phyloP scores from a whole-genome alignment of 2,329 filamentous ascomycete genomes.

The Aspergillus luchuensis region DNA sequence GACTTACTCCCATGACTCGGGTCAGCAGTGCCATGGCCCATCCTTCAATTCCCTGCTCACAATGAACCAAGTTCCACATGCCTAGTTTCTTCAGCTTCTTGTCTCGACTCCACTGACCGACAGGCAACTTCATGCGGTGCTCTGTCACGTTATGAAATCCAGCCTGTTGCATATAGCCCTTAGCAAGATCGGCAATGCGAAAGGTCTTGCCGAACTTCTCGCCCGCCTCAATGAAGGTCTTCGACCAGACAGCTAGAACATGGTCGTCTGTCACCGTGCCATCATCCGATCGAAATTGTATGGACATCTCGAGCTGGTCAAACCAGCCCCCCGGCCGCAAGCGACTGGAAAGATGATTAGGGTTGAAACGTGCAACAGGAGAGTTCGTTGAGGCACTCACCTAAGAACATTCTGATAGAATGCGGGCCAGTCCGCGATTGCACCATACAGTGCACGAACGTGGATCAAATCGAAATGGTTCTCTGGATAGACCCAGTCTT shows the following conservation, averaged over 20 bases:
- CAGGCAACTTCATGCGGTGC: slow-evolving; percentile 31
- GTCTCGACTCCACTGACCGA: slow-evolving; percentile 34
- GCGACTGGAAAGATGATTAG: slow-evolving; percentile 18
- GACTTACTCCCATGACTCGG: slow-evolving; percentile 31
- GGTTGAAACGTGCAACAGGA: neutral
- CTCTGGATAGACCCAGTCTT: slow-evolving; percentile 56
- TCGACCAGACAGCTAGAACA: slow-evolving; percentile 29
- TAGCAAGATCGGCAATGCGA: slow-evolving; percentile 23
- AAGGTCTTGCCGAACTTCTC: slow-evolving; percentile 35
- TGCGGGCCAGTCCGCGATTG: slow-evolving; percentile 23
- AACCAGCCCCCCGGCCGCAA: slow-evolving; percentile 29
- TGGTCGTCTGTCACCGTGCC: slow-evolving; percentile 27
- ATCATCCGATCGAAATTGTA: slow-evolving; percentile 28
- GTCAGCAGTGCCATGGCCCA: slow-evolving; percentile 36
- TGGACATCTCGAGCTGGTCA: slow-evolving; percentile 31
- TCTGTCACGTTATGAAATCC: slow-evolving; percentile 35
- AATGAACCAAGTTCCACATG: slow-evolving; percentile 27
- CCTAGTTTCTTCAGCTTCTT: slow-evolving; percentile 33
- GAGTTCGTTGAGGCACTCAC: slow-evolving; percentile 6
- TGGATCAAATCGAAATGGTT: slow-evolving; percentile 59
- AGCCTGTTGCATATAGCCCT: slow-evolving; percentile 30
- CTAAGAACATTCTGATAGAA: slow-evolving; percentile 25
- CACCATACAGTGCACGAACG: slow-evolving; percentile 30
- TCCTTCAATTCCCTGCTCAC: slow-evolving; percentile 34
- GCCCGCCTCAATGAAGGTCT: slow-evolving; percentile 32